Percentiles rank a stretch among this genome's conserved stretches.
Evolutionary conservation across 345 rosid genomes (phyloP).

Genomic region (Kandelia obovata): DNA sequence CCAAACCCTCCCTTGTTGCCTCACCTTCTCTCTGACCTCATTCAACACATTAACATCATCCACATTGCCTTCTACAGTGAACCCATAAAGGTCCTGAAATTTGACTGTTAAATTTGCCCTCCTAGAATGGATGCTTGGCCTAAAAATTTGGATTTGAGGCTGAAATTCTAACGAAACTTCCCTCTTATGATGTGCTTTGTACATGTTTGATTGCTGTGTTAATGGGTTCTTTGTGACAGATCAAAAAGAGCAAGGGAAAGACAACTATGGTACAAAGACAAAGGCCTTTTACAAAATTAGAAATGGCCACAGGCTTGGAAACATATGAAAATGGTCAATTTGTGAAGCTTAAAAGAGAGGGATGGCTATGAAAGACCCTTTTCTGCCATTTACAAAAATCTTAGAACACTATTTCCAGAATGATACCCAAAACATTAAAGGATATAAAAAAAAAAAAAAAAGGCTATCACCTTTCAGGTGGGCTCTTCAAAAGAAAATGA

Average conservation of each 20-base stretch:
- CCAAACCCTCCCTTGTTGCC: conserved; percentile 96
- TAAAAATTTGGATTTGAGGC: conserved; percentile 69
- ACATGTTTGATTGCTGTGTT: conserved; percentile 34
- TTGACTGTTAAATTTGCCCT: conserved; percentile 85
- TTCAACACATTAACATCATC: conserved; percentile 93
- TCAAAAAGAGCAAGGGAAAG: conserved; percentile 13
- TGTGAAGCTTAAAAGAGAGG: conserved; percentile 16
- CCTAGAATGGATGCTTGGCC: conserved; percentile 95
- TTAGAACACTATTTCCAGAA: background rate
- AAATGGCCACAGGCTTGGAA: conserved; percentile 31
- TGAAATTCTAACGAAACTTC: conserved; percentile 67
- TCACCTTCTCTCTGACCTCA: conserved; percentile 94
- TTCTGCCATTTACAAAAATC: conserved; percentile 2
- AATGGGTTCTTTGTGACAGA: conserved; percentile 13
- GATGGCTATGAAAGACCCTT: conserved; percentile 10
- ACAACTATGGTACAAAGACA: conserved; percentile 1
- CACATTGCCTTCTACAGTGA: conserved; percentile 95
- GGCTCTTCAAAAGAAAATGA: background rate
- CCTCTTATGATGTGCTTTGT: conserved; percentile 55
- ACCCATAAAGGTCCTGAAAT: conserved; percentile 91
- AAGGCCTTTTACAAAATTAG: conserved; percentile 25
- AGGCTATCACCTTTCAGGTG: conserved; percentile 6
- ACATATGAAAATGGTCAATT: conserved; percentile 45
- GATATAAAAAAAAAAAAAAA: background rate
- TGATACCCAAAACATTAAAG: too few relatives aligned